These are phyloP conservation scores for Plasmodium yoelii DNA, from an alignment of 169 alveolate genomes.

Conservation along the genomic window DNA sequence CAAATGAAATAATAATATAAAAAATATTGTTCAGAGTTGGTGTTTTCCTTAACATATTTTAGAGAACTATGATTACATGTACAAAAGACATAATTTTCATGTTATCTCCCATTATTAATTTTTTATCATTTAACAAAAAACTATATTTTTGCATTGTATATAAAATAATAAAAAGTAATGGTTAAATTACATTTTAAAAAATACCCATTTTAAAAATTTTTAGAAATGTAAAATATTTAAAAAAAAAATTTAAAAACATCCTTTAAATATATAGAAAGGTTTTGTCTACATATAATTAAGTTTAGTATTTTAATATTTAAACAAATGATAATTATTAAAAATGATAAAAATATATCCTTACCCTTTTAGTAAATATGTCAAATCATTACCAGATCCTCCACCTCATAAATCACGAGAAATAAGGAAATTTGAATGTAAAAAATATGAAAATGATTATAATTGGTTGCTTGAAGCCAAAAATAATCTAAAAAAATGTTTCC, in stretches of 20 bases:
- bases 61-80: too few species aligned
- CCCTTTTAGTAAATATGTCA: constrained; percentile 69
- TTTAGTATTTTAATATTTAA: constrained; percentile 44
- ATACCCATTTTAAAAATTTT: neutral
- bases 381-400: constrained; percentile 75
- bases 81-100: neutral
- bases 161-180: constrained; percentile 27
- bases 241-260: neutral
- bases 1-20: too few species aligned
- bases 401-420: constrained; percentile 66
- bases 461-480: constrained; percentile 65
- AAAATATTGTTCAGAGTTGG: too few species aligned
- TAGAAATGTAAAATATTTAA: constrained; percentile 1
- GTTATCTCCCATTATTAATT: constrained; percentile 11
- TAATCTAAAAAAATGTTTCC: constrained; percentile 64
- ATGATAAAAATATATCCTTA: constrained; percentile 74
- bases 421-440: constrained; percentile 57
- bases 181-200: constrained; percentile 54
- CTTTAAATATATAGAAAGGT: constrained; percentile 28
- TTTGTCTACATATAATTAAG: constrained; percentile 22
- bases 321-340: constrained; percentile 37
- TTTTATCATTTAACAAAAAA: constrained; percentile 9
- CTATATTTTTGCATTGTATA: neutral
- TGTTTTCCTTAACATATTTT: too few species aligned
- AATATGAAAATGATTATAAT: constrained; percentile 52